Evolutionary conservation across 352 stramenopile genomes (phyloP).

Genomic region (Pythium phragmitis): DNA sequence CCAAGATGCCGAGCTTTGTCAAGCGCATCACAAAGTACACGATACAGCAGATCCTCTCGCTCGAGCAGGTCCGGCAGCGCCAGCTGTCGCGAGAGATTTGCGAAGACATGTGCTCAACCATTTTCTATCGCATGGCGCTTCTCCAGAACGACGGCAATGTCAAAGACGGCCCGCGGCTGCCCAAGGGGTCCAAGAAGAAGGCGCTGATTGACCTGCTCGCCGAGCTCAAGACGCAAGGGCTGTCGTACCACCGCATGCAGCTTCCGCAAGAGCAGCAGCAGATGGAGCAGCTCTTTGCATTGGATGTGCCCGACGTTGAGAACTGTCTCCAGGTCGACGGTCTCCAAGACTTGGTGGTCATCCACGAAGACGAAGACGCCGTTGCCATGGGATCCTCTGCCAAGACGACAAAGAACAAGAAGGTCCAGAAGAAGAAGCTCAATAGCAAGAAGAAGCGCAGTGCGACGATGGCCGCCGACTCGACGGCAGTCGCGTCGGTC

Average conservation of each 20-base stretch:
- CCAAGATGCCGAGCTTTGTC: conserved; percentile 53
- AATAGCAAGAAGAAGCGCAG: conserved; percentile 15
- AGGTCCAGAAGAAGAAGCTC: conserved; percentile 35
- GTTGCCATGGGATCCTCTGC: not conserved
- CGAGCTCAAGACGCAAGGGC: conserved; percentile 85
- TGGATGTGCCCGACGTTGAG: conserved; percentile 82
- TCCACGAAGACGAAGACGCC: conserved; percentile 33
- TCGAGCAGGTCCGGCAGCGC: conserved; percentile 52
- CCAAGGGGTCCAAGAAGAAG: conserved; percentile 97
- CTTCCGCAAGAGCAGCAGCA: conserved; percentile 70
- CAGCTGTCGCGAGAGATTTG: conserved; percentile 76
- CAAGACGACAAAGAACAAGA: conserved; percentile 27
- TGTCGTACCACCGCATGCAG: conserved; percentile 76
- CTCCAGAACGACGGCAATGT: conserved; percentile 59
- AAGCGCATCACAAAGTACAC: conserved; percentile 83
- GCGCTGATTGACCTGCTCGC: conserved; percentile 95
- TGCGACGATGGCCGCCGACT: not conserved
- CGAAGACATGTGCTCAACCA: conserved; percentile 90
- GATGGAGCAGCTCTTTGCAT: conserved; percentile 80
- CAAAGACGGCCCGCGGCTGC: conserved; percentile 76
- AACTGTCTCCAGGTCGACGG: conserved; percentile 79
- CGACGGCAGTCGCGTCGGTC: not conserved
- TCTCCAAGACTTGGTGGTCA: conserved; percentile 41
- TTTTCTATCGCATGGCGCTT: conserved; percentile 94
- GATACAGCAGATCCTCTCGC: conserved; percentile 61